Conservation (phyloP, 768 basidiomycete genomes). For the Omphalotus guepiniiformis region DNA sequence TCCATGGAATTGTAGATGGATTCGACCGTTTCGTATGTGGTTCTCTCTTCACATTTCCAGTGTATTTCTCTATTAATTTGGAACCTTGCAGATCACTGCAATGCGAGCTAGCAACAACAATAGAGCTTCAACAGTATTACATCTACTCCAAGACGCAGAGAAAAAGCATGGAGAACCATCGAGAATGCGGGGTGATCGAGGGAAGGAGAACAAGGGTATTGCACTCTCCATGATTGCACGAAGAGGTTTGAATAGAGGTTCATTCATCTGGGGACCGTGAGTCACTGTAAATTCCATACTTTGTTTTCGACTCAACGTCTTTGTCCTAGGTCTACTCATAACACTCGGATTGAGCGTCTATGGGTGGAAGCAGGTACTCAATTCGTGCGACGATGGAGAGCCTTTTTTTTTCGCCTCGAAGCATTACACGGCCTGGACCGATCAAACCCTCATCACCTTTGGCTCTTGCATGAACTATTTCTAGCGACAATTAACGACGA, state of each 20-base stretch:
- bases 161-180: constrained; percentile 24
- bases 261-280: constrained; percentile 32
- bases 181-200: constrained; percentile 27
- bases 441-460: constrained; percentile 29
- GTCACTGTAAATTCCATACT: neutral
- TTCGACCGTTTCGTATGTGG: constrained; percentile 21
- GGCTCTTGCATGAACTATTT: constrained; percentile 41
- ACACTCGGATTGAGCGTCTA: constrained; percentile 39
- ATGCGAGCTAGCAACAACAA: constrained; percentile 26
- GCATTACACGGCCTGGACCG: constrained; percentile 28
- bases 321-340: constrained; percentile 28
- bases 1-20: constrained; percentile 28
- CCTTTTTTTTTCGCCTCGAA: constrained; percentile 37
- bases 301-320: neutral
- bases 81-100: constrained; percentile 19
- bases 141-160: constrained; percentile 20
- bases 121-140: constrained; percentile 22
- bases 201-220: constrained; percentile 30
- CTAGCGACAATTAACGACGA: constrained; percentile 32
- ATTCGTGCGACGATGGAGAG: constrained; percentile 36
- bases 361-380: constrained; percentile 40
- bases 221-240: constrained; percentile 30
- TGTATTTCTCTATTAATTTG: neutral
- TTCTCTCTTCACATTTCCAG: neutral
- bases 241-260: constrained; percentile 24